Base-by-base conservation (phyloP, 352 stramenopile species). In the Phytophthora boehmeriae region DNA sequence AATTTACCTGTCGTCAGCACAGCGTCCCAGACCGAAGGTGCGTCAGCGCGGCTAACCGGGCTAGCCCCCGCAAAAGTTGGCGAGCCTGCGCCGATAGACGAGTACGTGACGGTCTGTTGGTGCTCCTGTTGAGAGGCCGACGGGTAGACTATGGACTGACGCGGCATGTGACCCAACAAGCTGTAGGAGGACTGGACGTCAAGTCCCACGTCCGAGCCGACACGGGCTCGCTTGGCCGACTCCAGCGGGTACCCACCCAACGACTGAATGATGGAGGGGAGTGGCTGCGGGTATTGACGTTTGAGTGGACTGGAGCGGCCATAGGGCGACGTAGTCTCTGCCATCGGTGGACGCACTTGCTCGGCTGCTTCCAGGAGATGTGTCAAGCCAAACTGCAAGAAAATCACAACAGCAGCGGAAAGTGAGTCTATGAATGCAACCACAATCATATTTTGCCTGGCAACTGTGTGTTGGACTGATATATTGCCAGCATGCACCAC, bases 1-100 rank as follows among this genome's bases (percentile, higher is more conserved):
- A 93, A 91, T 47, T 79, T 76, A 57, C 76, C 80, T 9, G 70
- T 86, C 2, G 54, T 23, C 22, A 91, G 62, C 19, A 93, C 84
- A 3, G 72, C 73, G 19, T 91, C 78, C 84, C 84, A 93, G 30
- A 93, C 79, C 30, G 75, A 80, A 39, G 74, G 76, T 0, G 63
- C 50, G 25, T 77, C 51, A 19, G 41, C 16, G 14, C 49, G 32
- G 19, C 42, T 45, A 28, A 35, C 34, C 28, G 48, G 23, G 20
- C 48, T 48, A 36, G 56, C 19, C 54, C 72, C 36, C 65, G 55
- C 22, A 65, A 8, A 30, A 30, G 25, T 30, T 30, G 25, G 25
- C 25, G 25, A 30, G 6, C 25, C 35, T 54, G 59, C 54, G 20
- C 34, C 62, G 23, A 36, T 45, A 14, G 66, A 39, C n/a, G 34